Evolutionary conservation across 805 yeast species (phyloP).

Genomic region (Sugiyamaella mastotermitis): DNA sequence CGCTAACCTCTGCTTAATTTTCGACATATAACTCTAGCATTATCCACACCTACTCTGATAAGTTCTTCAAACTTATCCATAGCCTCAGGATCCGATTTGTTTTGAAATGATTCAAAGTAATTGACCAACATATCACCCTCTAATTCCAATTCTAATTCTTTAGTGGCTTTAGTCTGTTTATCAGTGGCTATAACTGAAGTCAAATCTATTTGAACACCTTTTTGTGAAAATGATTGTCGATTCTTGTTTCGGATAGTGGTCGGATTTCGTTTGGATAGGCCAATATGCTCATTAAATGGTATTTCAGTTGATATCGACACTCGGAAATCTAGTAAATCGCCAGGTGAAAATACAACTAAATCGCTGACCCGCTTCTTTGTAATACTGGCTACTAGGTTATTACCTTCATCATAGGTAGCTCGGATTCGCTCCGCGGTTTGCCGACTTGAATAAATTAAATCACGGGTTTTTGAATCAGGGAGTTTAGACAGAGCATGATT

Average conservation of each 20-base stretch:
- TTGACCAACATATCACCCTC: conserved; percentile 38
- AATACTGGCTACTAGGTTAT: conserved; percentile 49
- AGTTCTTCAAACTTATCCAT: conserved; percentile 54
- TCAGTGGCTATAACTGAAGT: conserved; percentile 26
- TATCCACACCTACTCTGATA: conserved; percentile 52
- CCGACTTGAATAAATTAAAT: conserved; percentile 11
- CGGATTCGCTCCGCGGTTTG: conserved; percentile 20
- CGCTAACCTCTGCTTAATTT: conserved; percentile 21
- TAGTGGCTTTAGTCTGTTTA: conserved; percentile 13
- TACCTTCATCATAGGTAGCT: conserved; percentile 25
- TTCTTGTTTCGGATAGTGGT: conserved; percentile 61
- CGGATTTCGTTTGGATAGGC: conserved; percentile 46
- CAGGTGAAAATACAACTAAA: conserved; percentile 66
- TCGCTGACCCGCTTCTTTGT: conserved; percentile 71
- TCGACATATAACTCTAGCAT: conserved; percentile 42
- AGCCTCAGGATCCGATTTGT: conserved; percentile 31
- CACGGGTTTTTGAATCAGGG: conserved; percentile 11
- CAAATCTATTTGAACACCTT: conserved; percentile 36
- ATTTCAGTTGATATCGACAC: conserved; percentile 71
- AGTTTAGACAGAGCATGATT: conserved; percentile 4
- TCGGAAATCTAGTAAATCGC: conserved; percentile 69
- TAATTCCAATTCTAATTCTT: conserved; percentile 49
- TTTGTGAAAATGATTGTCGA: conserved; percentile 64
- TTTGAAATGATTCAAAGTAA: conserved; percentile 35
- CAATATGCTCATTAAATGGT: conserved; percentile 50